These are phyloP conservation scores for Orbilia oligospora DNA, from an alignment of 2,329 filamentous ascomycete species.

Conservation along the genomic window DNA sequence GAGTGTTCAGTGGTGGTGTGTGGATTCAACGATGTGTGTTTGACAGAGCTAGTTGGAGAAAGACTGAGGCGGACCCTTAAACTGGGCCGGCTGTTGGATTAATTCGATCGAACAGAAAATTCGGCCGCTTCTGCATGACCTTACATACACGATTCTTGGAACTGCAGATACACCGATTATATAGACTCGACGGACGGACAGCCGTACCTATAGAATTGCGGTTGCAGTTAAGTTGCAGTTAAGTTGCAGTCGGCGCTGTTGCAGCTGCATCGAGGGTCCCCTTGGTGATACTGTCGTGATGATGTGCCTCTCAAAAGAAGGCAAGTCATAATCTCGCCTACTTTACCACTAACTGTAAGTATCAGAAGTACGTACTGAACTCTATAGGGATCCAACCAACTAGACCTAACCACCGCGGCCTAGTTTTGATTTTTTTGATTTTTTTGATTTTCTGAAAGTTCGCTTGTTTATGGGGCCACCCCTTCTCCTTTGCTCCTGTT, in stretches of 20 bases:
- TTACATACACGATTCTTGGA: constrained; percentile 53
- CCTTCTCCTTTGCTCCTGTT: constrained; percentile 53
- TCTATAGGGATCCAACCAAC: constrained; percentile 54
- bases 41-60: constrained; percentile 14
- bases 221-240: too few species aligned
- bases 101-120: constrained; percentile 51
- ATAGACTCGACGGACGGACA: constrained; percentile 27
- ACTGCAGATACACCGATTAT: constrained; percentile 22
- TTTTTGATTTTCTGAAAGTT: constrained; percentile 31
- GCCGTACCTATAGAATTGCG: constrained; percentile 34
- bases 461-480: constrained; percentile 54
- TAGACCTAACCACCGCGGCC: constrained; percentile 59
- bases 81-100: constrained; percentile 40
- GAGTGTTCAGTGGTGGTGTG: constrained; percentile 28
- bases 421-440: constrained; percentile 55
- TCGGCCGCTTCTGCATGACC: constrained; percentile 59
- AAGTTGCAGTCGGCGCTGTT: constrained; percentile 47
- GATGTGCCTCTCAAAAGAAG: constrained; percentile 58
- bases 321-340: constrained; percentile 61
- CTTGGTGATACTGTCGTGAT: constrained; percentile 53
- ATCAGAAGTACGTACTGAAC: constrained; percentile 29
- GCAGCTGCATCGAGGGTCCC: constrained; percentile 54
- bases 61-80: constrained; percentile 58
- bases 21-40: constrained; percentile 55
- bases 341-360: constrained; percentile 43